Percentiles rank a stretch among this genome's conserved stretches.
Conservation (phyloP, 495 filamentous ascomycete species). For the Penicillium macrosclerotiorum region DNA sequence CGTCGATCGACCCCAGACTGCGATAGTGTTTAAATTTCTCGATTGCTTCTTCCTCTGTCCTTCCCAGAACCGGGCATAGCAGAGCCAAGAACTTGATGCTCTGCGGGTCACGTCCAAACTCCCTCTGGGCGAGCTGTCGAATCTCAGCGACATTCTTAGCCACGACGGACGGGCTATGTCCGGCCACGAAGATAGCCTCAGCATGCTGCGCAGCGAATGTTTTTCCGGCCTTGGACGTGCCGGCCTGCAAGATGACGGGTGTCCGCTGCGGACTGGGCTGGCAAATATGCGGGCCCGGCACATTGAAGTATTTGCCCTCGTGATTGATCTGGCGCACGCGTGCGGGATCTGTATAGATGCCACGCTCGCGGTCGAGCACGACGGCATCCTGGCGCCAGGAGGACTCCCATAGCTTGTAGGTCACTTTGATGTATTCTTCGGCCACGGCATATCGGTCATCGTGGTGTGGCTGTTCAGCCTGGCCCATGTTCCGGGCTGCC, state of each 20-base stretch:
- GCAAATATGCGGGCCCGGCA: conserved; percentile 63
- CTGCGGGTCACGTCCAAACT: conserved; percentile 46
- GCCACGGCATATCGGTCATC: conserved; percentile 66
- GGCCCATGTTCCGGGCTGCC: conserved; percentile 60
- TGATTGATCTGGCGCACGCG: conserved; percentile 65
- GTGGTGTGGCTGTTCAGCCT: conserved; percentile 56
- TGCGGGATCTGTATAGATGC: conserved; percentile 59
- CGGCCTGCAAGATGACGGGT: conserved; percentile 64
- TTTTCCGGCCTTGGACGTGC: conserved; percentile 61
- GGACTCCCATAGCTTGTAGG: conserved; percentile 69
- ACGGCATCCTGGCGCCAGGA: conserved; percentile 70
- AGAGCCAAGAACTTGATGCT: conserved; percentile 55
- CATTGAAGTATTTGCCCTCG: conserved; percentile 60
- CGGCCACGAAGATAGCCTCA: conserved; percentile 52
- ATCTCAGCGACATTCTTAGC: conserved; percentile 52
- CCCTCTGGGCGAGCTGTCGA: conserved; percentile 40
- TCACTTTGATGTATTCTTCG: conserved; percentile 65
- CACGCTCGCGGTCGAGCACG: conserved; percentile 49
- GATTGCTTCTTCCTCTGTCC: conserved; percentile 53
- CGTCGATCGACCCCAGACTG: conserved; percentile 50
- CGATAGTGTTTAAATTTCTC: conserved; percentile 51
- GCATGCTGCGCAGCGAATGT: conserved; percentile 61
- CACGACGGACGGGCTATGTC: conserved; percentile 46
- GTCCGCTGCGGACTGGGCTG: conserved; percentile 66
- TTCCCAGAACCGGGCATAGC: conserved; percentile 50